Base-by-base conservation (phyloP, 306 rosid genomes). In the Fragaria iinumae region DNA sequence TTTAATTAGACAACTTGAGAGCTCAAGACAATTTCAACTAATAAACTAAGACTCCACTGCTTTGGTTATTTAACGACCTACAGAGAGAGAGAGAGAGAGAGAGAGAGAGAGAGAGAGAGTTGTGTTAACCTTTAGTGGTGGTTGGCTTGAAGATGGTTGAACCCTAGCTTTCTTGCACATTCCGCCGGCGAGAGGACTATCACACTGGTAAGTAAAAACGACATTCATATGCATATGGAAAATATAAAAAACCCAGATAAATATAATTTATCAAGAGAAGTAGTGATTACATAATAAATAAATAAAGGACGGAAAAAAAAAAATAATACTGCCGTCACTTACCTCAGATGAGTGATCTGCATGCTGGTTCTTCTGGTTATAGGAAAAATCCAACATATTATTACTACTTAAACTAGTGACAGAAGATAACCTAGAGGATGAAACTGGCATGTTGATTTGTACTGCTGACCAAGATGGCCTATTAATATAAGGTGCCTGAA, bases 91-190 rank as follows among this genome's bases (percentile, higher is more conserved):
- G 36, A 23, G 3, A 23, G 59, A 62, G 65, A 57, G 36, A 23
- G 3, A 23, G 59, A 62, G 20, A 34, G 16, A 52, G 29, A 64
- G 39, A 20, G 48, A 34, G 67, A 71, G 27, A 74, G 23, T 60
- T 77, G 36, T 18, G 48, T 57, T 43, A 63, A 89, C 97, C 93
- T 91, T 93, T 2, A 89, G 76, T 66, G 98, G 91, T 74, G 89
- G 89, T 82, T 88, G 96, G 86, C 87, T 88, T 68, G 90, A 80
- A 73, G 93, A 67, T 73, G 94, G 80, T 18, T 85, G 93, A 84
- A 84, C 87, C 91, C 90, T 91, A 83, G 96, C 89, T 78, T 87
- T 93, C 90, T 93, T 93, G 76, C 74, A 75, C 67, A 76, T 83
- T 48, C 91, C 93, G 71, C 66, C 83, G 27, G 68, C 64, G 72